A percentile compares a stretch with the other conserved stretches of the same genome.
Evolutionary conservation across 2,329 filamentous ascomycete species (phyloP).

Genomic region (Lasiodiplodia hormozganensis): DNA sequence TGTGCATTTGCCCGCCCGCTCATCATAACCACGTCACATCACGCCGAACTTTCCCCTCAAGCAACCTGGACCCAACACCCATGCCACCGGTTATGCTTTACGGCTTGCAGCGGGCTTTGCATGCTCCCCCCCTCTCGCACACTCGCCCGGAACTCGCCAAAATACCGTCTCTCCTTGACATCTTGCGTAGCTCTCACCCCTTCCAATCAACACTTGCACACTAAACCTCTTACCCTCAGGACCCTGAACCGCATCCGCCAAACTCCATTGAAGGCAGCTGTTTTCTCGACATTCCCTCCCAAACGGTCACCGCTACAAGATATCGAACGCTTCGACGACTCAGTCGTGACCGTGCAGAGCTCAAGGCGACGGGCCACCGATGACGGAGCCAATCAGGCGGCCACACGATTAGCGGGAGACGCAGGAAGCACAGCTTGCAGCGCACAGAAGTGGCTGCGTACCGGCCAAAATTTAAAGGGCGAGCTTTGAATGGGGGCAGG

Average conservation of each 20-base stretch:
- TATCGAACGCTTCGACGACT: not conserved
- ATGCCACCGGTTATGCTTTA: slow-evolving; percentile 11
- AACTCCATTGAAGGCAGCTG: not conserved
- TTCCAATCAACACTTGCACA: not conserved
- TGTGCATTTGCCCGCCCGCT: not conserved
- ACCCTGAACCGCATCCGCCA: not conserved
- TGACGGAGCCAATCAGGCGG: slow-evolving; percentile 14
- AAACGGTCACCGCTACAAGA: slow-evolving; percentile 19
- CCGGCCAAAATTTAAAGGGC: not conserved
- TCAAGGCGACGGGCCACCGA: not conserved
- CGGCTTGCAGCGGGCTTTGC: slow-evolving; percentile 8
- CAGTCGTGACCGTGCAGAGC: slow-evolving; percentile 7
- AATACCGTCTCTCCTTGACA: not conserved
- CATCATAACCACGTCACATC: slow-evolving; percentile 25
- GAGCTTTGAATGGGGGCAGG: not conserved
- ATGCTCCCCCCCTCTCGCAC: not conserved
- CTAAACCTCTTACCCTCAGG: not conserved
- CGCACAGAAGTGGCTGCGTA: slow-evolving; percentile 8
- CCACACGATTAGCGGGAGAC: slow-evolving; percentile 19
- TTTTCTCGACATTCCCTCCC: not conserved
- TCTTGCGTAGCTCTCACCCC: not conserved
- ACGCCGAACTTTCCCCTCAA: slow-evolving; percentile 16
- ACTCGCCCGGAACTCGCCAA: not conserved
- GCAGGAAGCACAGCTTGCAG: slow-evolving; percentile 10
- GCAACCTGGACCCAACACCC: slow-evolving; percentile 4